Evolutionary conservation across 495 filamentous ascomycete genomes (phyloP).

Genomic region (Sordaria brevicollis): DNA sequence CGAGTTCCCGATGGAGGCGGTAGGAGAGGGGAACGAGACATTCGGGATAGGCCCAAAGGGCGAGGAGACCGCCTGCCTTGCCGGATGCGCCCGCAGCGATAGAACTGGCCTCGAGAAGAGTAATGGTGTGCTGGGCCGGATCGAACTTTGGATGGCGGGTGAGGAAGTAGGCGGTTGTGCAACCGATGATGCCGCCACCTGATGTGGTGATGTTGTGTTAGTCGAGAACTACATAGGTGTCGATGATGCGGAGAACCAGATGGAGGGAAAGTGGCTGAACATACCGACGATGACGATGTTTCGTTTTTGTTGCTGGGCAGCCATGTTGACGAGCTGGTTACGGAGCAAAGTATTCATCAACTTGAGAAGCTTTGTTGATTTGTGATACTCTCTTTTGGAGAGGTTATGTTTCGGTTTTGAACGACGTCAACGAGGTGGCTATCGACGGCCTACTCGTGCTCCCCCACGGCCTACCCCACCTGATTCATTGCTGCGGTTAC

Average conservation of each 20-base stretch:
- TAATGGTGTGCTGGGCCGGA: constrained; percentile 64
- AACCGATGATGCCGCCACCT: constrained; percentile 95
- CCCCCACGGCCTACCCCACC: neutral
- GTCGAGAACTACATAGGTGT: neutral
- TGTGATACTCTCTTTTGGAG: neutral
- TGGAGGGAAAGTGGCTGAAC: constrained; percentile 6
- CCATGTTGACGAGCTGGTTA: constrained; percentile 5
- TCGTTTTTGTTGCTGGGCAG: constrained; percentile 27
- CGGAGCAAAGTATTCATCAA: neutral
- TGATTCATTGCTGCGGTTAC: neutral
- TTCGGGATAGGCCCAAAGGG: constrained; percentile 83
- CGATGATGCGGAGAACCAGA: neutral
- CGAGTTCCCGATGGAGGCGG: constrained; percentile 69
- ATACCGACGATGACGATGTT: constrained; percentile 64
- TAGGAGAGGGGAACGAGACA: constrained; percentile 83
- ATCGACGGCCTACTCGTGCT: neutral
- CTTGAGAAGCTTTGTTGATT: neutral
- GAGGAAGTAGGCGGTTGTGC: constrained; percentile 86
- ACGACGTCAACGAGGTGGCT: neutral
- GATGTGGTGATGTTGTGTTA: neutral
- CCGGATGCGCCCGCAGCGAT: constrained; percentile 90
- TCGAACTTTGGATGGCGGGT: constrained; percentile 81
- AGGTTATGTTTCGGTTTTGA: neutral
- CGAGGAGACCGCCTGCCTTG: constrained; percentile 88
- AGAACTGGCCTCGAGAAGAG: constrained; percentile 76